Evolutionary conservation across 257 asterid genomes (phyloP).

Genomic region (Henckelia pumila): DNA sequence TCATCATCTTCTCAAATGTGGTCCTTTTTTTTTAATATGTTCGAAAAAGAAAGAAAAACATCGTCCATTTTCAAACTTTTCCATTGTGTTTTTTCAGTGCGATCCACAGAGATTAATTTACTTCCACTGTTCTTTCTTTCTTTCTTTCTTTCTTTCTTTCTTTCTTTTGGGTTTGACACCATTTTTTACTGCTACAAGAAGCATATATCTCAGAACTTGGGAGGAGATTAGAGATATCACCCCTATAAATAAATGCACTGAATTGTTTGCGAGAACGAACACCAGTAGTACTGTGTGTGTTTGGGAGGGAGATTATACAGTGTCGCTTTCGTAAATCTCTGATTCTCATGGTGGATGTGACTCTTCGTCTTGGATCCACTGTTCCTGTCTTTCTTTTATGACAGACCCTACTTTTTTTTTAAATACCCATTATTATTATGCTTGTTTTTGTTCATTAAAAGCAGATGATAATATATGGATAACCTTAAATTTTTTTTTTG

Average conservation of each 20-base stretch:
- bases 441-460: not conserved
- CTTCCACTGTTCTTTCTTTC: not conserved
- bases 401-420: conserved; percentile 18
- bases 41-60: not conserved
- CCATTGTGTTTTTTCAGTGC: not conserved
- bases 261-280: not conserved
- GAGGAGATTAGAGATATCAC: conserved; percentile 9
- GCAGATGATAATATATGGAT: not conserved
- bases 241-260: conserved; percentile 27
- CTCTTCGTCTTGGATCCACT: conserved; percentile 31
- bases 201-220: conserved; percentile 16
- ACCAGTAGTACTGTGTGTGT: not conserved
- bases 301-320: not conserved
- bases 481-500: not conserved
- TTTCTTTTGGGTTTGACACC: conserved; percentile 19
- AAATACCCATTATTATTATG: not conserved
- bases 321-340: conserved; percentile 41
- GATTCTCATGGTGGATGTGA: conserved; percentile 55
- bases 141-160: no score
- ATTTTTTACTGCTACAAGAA: conserved; percentile 30
- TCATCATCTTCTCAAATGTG: not conserved
- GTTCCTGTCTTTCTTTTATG: conserved; percentile 34
- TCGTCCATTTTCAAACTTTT: not conserved
- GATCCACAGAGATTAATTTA: not conserved
- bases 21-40: not conserved